Evolutionary conservation across 108 stramenopile genomes (phyloP).

Genomic region (Poteriospumella lacustris): DNA sequence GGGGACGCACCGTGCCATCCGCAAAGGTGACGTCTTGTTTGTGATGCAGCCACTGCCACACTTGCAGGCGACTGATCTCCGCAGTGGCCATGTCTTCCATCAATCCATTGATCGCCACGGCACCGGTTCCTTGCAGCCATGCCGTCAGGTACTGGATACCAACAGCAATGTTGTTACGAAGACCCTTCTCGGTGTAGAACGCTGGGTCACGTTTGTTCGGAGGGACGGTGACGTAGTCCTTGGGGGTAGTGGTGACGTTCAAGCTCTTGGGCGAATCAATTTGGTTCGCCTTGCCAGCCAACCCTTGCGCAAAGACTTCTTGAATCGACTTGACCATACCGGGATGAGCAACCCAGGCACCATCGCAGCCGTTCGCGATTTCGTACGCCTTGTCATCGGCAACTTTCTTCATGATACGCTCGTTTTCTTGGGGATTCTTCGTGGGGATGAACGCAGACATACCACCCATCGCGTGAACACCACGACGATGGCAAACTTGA

Average conservation of each 20-base stretch:
- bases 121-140: neutral
- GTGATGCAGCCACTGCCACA: constrained; percentile 47
- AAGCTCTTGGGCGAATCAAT: neutral
- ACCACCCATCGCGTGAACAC: neutral
- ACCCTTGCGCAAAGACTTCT: neutral
- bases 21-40: neutral
- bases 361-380: neutral
- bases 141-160: neutral
- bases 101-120: constrained; percentile 19
- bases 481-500: neutral
- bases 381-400: neutral
- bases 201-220: neutral
- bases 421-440: neutral
- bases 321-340: neutral
- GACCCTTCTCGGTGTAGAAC: neutral
- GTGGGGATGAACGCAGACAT: neutral
- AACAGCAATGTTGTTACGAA: neutral
- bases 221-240: neutral
- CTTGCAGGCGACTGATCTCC: constrained; percentile 82
- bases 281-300: no score
- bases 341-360: neutral
- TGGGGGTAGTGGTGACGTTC: neutral
- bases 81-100: constrained; percentile 96
- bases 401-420: neutral
- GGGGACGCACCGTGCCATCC: neutral